Percentiles rank a stretch among this genome's conserved stretches.
Evolutionary conservation across 768 basidiomycete genomes (phyloP).

Genomic region (Xerocomellus dryophilus): DNA sequence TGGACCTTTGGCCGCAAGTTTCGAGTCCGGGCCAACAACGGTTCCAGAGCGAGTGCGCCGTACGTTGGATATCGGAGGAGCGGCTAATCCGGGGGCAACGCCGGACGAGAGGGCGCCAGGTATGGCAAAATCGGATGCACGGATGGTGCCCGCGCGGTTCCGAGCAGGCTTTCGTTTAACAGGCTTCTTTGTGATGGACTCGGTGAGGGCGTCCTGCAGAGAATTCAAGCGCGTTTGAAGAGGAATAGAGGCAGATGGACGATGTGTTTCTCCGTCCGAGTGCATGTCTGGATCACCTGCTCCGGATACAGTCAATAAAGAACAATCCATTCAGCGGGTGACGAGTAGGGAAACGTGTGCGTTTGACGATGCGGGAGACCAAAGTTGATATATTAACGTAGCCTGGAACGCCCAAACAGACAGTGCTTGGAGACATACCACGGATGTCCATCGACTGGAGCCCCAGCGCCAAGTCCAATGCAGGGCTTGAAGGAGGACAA

Average conservation of each 20-base stretch:
- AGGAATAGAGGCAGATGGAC: background rate
- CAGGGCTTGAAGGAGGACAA: constrained; percentile 18
- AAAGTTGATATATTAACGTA: background rate
- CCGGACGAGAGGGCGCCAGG: constrained; percentile 5
- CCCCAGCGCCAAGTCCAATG: constrained; percentile 18
- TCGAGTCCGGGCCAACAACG: constrained; percentile 35
- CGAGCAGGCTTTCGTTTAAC: constrained; percentile 15
- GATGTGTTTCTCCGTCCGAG: constrained; percentile 9
- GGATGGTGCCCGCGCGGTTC: constrained; percentile 51
- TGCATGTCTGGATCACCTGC: constrained; percentile 14
- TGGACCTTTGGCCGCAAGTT: constrained; percentile 11
- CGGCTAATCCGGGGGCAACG: background rate
- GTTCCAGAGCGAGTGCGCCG: constrained; percentile 51
- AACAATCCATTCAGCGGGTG: background rate
- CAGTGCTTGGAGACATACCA: constrained; percentile 23
- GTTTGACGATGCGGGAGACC: background rate
- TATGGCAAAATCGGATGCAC: constrained; percentile 43
- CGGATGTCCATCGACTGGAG: constrained; percentile 24
- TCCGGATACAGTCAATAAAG: constrained; percentile 6
- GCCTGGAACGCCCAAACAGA: background rate
- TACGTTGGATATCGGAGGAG: constrained; percentile 16
- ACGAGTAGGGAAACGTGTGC: background rate
- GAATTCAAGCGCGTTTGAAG: constrained; percentile 21
- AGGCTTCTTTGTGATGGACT: constrained; percentile 13
- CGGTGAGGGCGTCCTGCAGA: constrained; percentile 14